phyloP scores from a whole-genome alignment of 2,329 filamentous ascomycete genomes.

The Rhytidhysteron rufulum region DNA sequence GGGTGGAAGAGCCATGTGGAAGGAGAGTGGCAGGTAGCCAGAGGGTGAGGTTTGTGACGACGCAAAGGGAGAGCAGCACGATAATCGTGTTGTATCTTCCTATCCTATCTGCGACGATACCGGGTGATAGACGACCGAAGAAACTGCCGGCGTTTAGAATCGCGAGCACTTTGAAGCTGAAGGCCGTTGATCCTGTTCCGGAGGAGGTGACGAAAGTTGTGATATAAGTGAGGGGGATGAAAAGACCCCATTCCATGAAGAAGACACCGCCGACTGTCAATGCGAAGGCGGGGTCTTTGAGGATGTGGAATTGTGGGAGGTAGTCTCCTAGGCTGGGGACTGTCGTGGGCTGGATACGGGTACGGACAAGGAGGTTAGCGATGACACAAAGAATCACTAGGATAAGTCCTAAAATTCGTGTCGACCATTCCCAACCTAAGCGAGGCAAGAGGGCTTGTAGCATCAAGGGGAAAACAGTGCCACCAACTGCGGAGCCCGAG shows the following conservation, averaged over 20 bases:
- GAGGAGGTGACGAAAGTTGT: constrained; percentile 30
- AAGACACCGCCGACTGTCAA: constrained; percentile 30
- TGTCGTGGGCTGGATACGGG: constrained; percentile 9
- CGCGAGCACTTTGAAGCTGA: constrained; percentile 31
- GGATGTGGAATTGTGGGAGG: constrained; percentile 6
- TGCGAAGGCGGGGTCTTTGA: constrained; percentile 2
- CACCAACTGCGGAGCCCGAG: constrained; percentile 32
- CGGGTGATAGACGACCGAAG: constrained; percentile 38
- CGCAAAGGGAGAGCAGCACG: constrained; percentile 31
- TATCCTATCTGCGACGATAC: constrained; percentile 37
- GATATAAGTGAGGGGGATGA: constrained; percentile 38
- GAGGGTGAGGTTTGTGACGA: constrained; percentile 33
- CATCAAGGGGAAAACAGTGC: constrained; percentile 34
- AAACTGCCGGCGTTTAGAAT: constrained; percentile 40
- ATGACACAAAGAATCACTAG: constrained; percentile 29
- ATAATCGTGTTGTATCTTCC: constrained; percentile 40
- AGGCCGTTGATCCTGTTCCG: constrained; percentile 13
- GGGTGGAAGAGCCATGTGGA: no score
- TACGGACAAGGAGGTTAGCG: constrained; percentile 32
- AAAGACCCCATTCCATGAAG: constrained; percentile 37
- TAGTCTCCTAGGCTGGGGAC: constrained; percentile 34
- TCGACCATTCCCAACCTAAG: constrained; percentile 35
- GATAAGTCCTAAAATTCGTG: constrained; percentile 38
- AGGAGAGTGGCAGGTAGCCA: constrained; percentile 26
- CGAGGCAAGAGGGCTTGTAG: constrained; percentile 27